Conservation (phyloP, 129 eudicot species). For the Arctium minus region DNA sequence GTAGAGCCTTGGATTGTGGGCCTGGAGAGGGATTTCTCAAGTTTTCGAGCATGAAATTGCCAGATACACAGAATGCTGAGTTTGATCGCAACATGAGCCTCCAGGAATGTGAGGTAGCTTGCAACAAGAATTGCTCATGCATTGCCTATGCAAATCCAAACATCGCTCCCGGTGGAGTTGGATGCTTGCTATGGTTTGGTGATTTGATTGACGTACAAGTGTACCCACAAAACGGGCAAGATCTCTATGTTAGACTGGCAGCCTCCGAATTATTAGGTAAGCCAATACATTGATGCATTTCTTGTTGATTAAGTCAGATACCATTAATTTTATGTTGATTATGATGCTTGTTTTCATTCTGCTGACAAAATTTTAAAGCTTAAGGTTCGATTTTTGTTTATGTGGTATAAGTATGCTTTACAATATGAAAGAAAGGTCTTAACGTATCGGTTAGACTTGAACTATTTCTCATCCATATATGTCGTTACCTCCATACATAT, state of each 20-base stretch:
- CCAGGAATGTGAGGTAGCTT: slow-evolving; percentile 14
- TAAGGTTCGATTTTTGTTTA: background rate
- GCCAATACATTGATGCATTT: background rate
- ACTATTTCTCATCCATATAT: too few relatives aligned
- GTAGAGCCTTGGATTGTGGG: slow-evolving; percentile 13
- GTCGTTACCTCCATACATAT: too few relatives aligned
- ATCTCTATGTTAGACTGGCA: slow-evolving; percentile 19
- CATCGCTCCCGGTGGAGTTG: slow-evolving; percentile 13
- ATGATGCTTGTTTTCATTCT: background rate
- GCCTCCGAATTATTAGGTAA: slow-evolving; percentile 26
- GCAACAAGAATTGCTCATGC: slow-evolving; percentile 23
- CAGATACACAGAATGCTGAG: slow-evolving; percentile 25
- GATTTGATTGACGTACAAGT: slow-evolving; percentile 21
- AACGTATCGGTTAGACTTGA: too few relatives aligned
- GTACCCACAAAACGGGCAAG: slow-evolving; percentile 16
- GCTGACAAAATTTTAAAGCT: background rate
- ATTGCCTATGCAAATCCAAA: slow-evolving; percentile 26
- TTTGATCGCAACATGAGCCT: slow-evolving; percentile 12
- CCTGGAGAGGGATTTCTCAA: slow-evolving; percentile 23
- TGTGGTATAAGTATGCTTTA: background rate
- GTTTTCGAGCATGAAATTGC: slow-evolving; percentile 25
- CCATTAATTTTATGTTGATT: background rate
- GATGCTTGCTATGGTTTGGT: slow-evolving; percentile 44
- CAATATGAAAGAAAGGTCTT: too few relatives aligned
- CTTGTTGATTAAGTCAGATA: background rate